phyloP scores from a whole-genome alignment of 352 stramenopile species.

The Pilasporangium apinafurcum region DNA sequence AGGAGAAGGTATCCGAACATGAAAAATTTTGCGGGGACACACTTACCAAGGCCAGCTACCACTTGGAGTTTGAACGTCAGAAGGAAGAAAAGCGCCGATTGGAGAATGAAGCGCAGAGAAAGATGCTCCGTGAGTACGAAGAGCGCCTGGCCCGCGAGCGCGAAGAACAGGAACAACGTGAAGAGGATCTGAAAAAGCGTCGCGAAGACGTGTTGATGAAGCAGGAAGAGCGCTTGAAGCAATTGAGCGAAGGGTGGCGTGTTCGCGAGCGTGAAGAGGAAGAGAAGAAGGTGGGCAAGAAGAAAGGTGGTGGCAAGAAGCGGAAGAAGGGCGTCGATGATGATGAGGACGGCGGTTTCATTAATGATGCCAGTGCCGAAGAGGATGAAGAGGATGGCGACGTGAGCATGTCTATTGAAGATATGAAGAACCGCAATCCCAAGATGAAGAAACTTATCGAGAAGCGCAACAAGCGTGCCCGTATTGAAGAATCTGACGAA shows the following conservation, averaged over 20 bases:
- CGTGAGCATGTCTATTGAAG: conserved; percentile 74
- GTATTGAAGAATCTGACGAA: conserved; percentile 41
- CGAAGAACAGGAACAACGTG: conserved; percentile 31
- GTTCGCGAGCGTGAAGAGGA: conserved; percentile 79
- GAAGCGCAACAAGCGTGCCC: conserved; percentile 76
- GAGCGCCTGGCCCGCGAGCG: conserved; percentile 66
- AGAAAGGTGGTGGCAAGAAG: conserved; percentile 26
- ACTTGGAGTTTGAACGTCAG: conserved; percentile 87
- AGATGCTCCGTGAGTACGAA: conserved; percentile 78
- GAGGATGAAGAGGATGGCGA: conserved; percentile 56
- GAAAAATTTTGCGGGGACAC: conserved; percentile 86
- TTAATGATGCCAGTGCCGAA: conserved; percentile 11
- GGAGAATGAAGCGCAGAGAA: conserved; percentile 77
- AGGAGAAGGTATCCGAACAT: conserved; percentile 84
- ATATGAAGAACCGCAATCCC: conserved; percentile 87
- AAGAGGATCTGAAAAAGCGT: conserved; percentile 56
- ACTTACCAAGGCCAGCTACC: conserved; percentile 80
- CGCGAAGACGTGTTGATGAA: conserved; percentile 69
- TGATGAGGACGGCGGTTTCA: conserved; percentile 25
- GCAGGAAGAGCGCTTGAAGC: conserved; percentile 79
- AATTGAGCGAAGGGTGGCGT: conserved; percentile 78
- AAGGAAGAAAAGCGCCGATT: conserved; percentile 79
- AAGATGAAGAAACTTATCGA: conserved; percentile 84
- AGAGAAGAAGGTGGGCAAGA: conserved; percentile 74
- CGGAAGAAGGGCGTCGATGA: conserved; percentile 72